Evolutionary conservation across 768 basidiomycete species (phyloP).

Genomic region (Crepidotus variabilis): DNA sequence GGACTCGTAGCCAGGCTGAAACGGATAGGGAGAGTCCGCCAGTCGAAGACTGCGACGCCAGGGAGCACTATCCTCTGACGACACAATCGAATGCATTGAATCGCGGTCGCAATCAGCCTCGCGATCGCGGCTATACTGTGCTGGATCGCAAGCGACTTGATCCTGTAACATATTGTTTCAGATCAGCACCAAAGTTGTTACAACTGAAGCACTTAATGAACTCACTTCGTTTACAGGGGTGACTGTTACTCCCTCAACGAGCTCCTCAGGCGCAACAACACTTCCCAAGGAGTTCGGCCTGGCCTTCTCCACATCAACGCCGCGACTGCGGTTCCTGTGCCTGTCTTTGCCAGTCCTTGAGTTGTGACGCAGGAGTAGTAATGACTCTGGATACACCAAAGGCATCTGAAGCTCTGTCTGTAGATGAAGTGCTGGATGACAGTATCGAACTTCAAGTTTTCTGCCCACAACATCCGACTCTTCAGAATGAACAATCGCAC

Average conservation of each 20-base stretch:
- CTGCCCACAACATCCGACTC: constrained; percentile 54
- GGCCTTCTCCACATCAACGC: constrained; percentile 1
- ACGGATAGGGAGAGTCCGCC: background rate
- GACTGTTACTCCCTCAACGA: constrained; percentile 19
- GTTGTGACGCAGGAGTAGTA: constrained; percentile 55
- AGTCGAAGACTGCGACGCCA: constrained; percentile 1
- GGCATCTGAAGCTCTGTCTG: constrained; percentile 60
- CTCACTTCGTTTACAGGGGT: constrained; percentile 19
- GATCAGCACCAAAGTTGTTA: constrained; percentile 1
- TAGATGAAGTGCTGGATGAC: constrained; percentile 71
- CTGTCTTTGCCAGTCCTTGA: constrained; percentile 46
- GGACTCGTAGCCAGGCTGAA: background rate
- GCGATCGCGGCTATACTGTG: constrained; percentile 52
- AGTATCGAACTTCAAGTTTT: constrained; percentile 75
- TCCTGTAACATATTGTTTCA: constrained; percentile 21
- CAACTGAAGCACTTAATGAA: background rate
- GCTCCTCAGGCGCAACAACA: constrained; percentile 5
- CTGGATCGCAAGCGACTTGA: constrained; percentile 58
- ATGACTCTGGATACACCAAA: constrained; percentile 65
- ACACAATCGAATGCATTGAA: constrained; percentile 38
- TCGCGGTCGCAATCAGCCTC: constrained; percentile 69
- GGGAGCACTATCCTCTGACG: constrained; percentile 2
- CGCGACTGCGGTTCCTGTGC: constrained; percentile 3
- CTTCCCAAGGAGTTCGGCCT: background rate
- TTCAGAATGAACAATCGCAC: constrained; percentile 57